Evolutionary conservation across 805 yeast species (phyloP), one percentile per base, ranked within the genome.

Genomic region (Cephaloascus fragrans): DNA sequence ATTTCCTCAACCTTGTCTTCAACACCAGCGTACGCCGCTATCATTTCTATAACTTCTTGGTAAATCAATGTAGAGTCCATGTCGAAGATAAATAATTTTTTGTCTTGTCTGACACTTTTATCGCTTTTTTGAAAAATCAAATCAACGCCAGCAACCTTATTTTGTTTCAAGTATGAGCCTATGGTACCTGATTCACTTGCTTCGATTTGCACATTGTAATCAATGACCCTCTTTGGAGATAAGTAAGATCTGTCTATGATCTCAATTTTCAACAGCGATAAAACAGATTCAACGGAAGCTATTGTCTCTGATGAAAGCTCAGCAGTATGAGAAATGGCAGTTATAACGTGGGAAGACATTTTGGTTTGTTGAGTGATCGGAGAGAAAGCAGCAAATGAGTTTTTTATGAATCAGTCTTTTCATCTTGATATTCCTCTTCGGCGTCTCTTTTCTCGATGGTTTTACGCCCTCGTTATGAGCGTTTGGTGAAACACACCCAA

Each of bases 1-100:
- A 93, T 89, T 23, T 71, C 83, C 4, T 90, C 83, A 4, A 93
- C 98, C 56, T 86, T 69, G 4, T 71, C 77, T 53, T 93, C 96
- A 26, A 93, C 95, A 47, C 75, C 71, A n/a, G 96, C 97, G 50
- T 85, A 82, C 0, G 87, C 87, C 2, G 98, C 98, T 47, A 93
- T 90, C 53, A 93, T 61, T 55, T 93, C 99, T 48, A 93, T 93
- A 32, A 93, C 97, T 61, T 93, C 99, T 61, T 93, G 97, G 56
- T 83, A 80, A 47, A 93, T 93, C 53, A 93, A 65, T 0, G 99
- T 93, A 0, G 97, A 88, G 64, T 93, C 99, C 98, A 93, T 93
- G 52, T 93, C 99, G 55, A 93, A 93, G 9, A 94, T 85, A 44
- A 85, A 80, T 37, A 93, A 65, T 50, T 76, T 73, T 52, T 69